phyloP scores from a whole-genome alignment of 805 yeast species.

The Saccharomycopsis lassenensis region DNA sequence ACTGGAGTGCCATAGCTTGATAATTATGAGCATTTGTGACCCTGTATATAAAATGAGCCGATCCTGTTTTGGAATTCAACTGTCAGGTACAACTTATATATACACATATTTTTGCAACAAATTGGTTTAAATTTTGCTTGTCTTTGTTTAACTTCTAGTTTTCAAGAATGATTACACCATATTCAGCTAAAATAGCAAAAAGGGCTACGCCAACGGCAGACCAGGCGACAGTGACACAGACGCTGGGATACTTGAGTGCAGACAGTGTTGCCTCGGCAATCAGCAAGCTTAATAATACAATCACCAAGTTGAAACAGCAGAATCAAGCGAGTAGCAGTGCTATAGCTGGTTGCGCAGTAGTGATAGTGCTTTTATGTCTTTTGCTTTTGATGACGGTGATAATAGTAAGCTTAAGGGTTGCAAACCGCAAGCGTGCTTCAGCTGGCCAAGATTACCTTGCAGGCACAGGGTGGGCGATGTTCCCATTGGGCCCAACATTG shows the following conservation, averaged over 20 bases:
- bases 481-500: conserved; percentile 10
- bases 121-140: no score
- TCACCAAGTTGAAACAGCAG: conserved; percentile 1
- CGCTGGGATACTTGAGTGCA: conserved; percentile 3
- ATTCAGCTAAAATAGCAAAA: no score
- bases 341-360: conserved; percentile 4
- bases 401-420: conserved; percentile 1
- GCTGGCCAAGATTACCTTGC: conserved; percentile 4
- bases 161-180: no score
- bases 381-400: not conserved
- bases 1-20: no score
- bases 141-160: no score
- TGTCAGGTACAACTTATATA: no score
- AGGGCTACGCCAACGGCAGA: no score
- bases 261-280: conserved; percentile 6
- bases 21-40: no score
- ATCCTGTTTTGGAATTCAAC: no score
- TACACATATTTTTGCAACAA: no score
- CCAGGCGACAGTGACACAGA: no score
- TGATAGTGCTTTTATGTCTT: conserved; percentile 3
- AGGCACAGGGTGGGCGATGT: conserved; percentile 13
- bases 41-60: no score
- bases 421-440: conserved; percentile 8
- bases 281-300: conserved; percentile 1
- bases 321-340: conserved; percentile 1